Evolutionary conservation across 1,284 basidiomycete genomes (phyloP).

Genomic region (Cystobasidium sp.): DNA sequence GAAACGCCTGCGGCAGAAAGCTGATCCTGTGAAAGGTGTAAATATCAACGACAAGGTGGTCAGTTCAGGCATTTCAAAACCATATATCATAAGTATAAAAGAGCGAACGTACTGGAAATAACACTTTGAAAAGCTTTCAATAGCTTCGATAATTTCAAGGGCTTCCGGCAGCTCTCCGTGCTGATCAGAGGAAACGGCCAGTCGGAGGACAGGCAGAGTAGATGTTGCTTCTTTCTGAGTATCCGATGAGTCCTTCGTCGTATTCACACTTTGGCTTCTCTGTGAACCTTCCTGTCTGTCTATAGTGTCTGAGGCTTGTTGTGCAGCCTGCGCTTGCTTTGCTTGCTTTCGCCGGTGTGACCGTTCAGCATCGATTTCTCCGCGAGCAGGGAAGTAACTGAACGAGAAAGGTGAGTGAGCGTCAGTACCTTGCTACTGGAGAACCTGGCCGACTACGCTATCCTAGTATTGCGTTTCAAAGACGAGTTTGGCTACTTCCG

Average conservation of each 20-base stretch:
- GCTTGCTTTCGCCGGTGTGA: constrained; percentile 8
- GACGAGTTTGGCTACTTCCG: no score
- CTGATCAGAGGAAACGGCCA: not conserved
- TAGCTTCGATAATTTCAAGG: constrained; percentile 28
- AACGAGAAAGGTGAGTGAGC: not conserved
- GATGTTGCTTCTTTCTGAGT: not conserved
- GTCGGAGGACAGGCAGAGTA: not conserved
- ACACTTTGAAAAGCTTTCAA: constrained; percentile 30
- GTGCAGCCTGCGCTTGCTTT: constrained; percentile 2
- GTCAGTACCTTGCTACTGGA: not conserved
- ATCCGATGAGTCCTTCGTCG: not conserved
- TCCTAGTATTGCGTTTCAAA: no score
- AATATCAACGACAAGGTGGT: not conserved
- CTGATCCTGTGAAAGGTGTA: constrained; percentile 13
- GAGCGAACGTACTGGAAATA: constrained; percentile 27
- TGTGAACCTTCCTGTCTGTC: not conserved
- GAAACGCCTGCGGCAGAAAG: constrained; percentile 29
- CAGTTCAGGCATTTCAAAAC: not conserved
- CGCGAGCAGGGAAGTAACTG: constrained; percentile 34
- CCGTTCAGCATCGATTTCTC: constrained; percentile 25
- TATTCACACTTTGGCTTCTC: not conserved
- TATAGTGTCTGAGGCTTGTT: not conserved
- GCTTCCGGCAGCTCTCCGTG: constrained; percentile 20
- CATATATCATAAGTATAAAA: not conserved
- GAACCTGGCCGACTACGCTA: no score